phyloP scores from a whole-genome alignment of 2,329 filamentous ascomycete species.

The Stemphylium vesicarium region DNA sequence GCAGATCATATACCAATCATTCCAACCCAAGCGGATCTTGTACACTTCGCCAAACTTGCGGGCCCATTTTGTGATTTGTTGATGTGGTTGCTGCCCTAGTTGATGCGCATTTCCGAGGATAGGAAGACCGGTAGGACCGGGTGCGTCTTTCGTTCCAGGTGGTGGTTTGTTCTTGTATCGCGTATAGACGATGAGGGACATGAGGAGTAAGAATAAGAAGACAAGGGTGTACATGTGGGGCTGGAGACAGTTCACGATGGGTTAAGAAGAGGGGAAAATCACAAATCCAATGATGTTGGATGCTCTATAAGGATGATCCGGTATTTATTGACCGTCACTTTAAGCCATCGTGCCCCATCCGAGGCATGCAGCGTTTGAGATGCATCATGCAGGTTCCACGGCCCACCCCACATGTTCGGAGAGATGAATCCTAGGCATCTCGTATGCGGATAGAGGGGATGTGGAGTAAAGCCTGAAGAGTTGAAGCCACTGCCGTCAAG shows the following conservation, averaged over 20 bases:
- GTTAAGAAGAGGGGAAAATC: not conserved
- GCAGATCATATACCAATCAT: constrained; percentile 56
- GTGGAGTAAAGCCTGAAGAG: constrained; percentile 7
- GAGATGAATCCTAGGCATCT: constrained; percentile 2
- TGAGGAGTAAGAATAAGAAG: constrained; percentile 17
- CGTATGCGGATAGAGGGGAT: constrained; percentile 3
- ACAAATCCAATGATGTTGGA: not conserved
- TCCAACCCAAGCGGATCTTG: constrained; percentile 53
- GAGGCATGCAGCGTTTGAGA: constrained; percentile 1
- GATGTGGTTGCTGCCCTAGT: constrained; percentile 37
- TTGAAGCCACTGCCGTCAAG: not conserved
- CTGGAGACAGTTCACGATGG: not conserved
- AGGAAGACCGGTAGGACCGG: constrained; percentile 35
- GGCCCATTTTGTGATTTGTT: constrained; percentile 48
- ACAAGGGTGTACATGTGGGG: constrained; percentile 30
- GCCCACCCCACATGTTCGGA: constrained; percentile 19
- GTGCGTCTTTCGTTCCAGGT: constrained; percentile 23
- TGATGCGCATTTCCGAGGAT: constrained; percentile 41
- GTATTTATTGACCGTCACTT: too few relatives aligned
- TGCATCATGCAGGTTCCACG: not conserved
- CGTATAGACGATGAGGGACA: constrained; percentile 19
- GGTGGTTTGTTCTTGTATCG: constrained; percentile 20
- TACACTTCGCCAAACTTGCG: constrained; percentile 55
- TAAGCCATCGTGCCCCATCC: not conserved
- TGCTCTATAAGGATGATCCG: too few relatives aligned